Evolutionary conservation across 2,329 filamentous ascomycete species (phyloP).

Genomic region (Colletotrichum coccodes): DNA sequence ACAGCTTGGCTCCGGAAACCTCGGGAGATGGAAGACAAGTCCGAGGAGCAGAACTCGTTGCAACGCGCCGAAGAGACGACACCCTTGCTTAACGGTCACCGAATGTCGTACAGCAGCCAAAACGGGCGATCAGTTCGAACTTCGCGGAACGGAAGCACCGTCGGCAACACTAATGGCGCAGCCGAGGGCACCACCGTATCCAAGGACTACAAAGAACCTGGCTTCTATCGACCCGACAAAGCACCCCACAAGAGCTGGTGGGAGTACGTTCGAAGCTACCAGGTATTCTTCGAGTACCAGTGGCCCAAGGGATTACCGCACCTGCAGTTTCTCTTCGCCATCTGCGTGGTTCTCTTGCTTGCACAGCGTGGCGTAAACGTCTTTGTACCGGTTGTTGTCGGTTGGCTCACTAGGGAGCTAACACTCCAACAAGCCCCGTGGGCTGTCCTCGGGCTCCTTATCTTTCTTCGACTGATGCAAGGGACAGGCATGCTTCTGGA

Average conservation of each 20-base stretch:
- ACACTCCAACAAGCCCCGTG: slow-evolving; percentile 68
- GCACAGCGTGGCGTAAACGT: slow-evolving; percentile 87
- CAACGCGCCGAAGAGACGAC: slow-evolving; percentile 65
- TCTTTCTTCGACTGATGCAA: slow-evolving; percentile 83
- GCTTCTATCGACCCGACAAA: slow-evolving; percentile 90
- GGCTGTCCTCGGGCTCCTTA: slow-evolving; percentile 73
- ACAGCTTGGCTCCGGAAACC: slow-evolving; percentile 53
- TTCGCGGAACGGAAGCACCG: slow-evolving; percentile 37
- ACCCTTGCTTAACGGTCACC: slow-evolving; percentile 66
- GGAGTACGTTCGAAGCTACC: slow-evolving; percentile 94
- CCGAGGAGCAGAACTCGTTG: slow-evolving; percentile 46
- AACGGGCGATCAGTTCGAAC: slow-evolving; percentile 37
- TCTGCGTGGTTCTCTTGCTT: slow-evolving; percentile 85
- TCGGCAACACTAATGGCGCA: slow-evolving; percentile 43
- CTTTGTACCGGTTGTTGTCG: slow-evolving; percentile 84
- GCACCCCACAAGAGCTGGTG: slow-evolving; percentile 92
- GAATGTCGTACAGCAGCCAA: slow-evolving; percentile 47
- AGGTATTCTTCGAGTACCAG: slow-evolving; percentile 93
- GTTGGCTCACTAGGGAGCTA: slow-evolving; percentile 80
- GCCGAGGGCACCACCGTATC: slow-evolving; percentile 52
- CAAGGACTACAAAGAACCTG: slow-evolving; percentile 71
- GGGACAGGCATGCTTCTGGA: slow-evolving; percentile 89
- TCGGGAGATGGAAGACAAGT: slow-evolving; percentile 49
- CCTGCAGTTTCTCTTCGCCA: slow-evolving; percentile 81
- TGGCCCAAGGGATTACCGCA: slow-evolving; percentile 85